Conservation (phyloP, 495 filamentous ascomycete genomes). For the Aspergillus hancockii region DNA sequence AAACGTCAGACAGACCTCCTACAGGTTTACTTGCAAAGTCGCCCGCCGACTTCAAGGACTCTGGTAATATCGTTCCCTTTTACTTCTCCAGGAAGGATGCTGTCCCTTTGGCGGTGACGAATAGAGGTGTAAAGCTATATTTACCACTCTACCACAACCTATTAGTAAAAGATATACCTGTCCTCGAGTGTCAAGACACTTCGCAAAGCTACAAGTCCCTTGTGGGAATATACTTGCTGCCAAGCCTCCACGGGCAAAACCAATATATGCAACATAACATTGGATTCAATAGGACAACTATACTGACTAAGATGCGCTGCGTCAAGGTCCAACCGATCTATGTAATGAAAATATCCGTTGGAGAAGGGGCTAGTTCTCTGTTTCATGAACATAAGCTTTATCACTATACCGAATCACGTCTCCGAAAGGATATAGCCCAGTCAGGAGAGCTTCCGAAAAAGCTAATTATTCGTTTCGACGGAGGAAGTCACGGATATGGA, state of each 20-base stretch:
- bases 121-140: background rate
- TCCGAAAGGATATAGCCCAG: background rate
- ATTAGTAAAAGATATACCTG: background rate
- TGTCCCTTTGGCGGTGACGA: background rate
- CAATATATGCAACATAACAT: background rate
- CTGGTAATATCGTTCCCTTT: constrained; percentile 4
- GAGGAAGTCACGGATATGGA: background rate
- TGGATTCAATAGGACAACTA: background rate
- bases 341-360: background rate
- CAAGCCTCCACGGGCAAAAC: background rate
- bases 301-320: background rate
- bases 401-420: background rate
- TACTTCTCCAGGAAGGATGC: background rate
- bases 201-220: background rate
- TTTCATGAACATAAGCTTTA: background rate
- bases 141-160: background rate
- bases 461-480: background rate
- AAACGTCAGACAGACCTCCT: background rate
- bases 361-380: background rate
- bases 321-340: background rate
- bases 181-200: constrained; percentile 1
- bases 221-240: background rate
- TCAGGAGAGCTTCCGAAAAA: background rate
- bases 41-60: constrained; percentile 3
- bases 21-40: constrained; percentile 7